Base-by-base conservation (phyloP, 768 basidiomycete species). In the Lactarius hatsudake region DNA sequence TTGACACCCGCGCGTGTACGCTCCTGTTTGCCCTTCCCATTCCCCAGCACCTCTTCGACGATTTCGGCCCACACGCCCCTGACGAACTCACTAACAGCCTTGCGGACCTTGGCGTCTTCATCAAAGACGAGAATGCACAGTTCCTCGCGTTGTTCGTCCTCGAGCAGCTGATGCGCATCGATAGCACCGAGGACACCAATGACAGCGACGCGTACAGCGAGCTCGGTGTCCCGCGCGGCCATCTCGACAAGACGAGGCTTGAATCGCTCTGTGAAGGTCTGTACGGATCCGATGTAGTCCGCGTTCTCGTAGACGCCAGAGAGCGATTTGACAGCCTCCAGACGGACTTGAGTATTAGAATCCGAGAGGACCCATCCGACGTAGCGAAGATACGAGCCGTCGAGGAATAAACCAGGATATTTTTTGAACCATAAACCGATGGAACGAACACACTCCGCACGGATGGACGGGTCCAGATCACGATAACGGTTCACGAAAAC, bases 401-500 rank as follows among this genome's bases (percentile, higher is more conserved):
- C 90, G 55, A 97, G 84, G 78, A 95, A 98, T 73, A 93, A 87
- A 4, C 88, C 86, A 0, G 96, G 93, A 72, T 94, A 90, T 72
- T 87, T 89, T 68, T 87, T 89, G 77, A 98, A 93, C 93, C 94
- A 98, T 5, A 84, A 78, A 0, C 95, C 95, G 71, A 99, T 86
- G 10, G 96, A 86, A 28, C 84, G 87, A 61, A 96, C 87, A 73
- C 97, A 98, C 74, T 98, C 97, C 0, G 94, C 85, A 4, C 97
- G 93, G 72, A 99, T 98, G 63, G 85, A 84, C 1, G 89, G 86
- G 73, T 99, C 96, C 48, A 91, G 81, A 74, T 99, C 97, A 48
- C 96, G 93, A 76, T 96, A 98, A 18, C 97, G 91, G 76, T 98
- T 93, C 5, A 99, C 90, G 74, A 98, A 98, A 15, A 98, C 92